These are phyloP conservation scores for Boehmeria nivea DNA, from an alignment of 306 rosid species.

Conservation along the genomic window DNA sequence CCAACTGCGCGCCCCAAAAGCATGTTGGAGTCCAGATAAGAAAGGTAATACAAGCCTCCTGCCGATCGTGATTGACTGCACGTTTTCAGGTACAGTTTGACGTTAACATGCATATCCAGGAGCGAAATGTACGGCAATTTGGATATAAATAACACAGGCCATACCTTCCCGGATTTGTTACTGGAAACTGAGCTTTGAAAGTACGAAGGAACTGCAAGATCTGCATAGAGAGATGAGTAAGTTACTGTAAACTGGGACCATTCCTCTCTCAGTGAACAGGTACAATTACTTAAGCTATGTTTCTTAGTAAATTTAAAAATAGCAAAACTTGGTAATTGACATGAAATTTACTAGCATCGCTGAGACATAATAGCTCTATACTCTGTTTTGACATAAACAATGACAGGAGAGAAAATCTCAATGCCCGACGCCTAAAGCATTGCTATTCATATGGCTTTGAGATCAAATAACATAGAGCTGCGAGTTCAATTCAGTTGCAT, in stretches of 20 bases:
- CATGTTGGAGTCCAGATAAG: constrained; percentile 78
- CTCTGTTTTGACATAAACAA: too few species aligned
- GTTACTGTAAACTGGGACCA: background rate
- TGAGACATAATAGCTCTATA: too few species aligned
- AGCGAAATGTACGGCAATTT: background rate
- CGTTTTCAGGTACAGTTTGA: constrained; percentile 4
- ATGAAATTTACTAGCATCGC: too few species aligned
- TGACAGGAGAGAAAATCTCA: too few species aligned
- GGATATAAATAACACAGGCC: background rate
- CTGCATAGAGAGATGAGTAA: constrained; percentile 32
- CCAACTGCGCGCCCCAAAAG: constrained; percentile 96
- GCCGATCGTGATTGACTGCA: constrained; percentile 57
- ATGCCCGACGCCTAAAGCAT: too few species aligned
- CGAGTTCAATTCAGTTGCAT: background rate
- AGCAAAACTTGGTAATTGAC: too few species aligned
- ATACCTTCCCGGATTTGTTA: constrained; percentile 74
- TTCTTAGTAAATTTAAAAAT: too few species aligned
- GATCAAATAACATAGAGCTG: background rate
- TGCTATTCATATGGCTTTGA: background rate
- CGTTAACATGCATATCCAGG: constrained; percentile 1
- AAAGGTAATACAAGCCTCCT: constrained; percentile 87
- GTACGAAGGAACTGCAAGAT: constrained; percentile 70
- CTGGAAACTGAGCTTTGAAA: constrained; percentile 70
- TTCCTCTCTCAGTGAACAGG: background rate
- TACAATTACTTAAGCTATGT: too few species aligned